A percentile compares a stretch with the other conserved stretches of the same genome.
Evolutionary conservation across 2,329 filamentous ascomycete species (phyloP).

Genomic region (Monosporascus sp.): DNA sequence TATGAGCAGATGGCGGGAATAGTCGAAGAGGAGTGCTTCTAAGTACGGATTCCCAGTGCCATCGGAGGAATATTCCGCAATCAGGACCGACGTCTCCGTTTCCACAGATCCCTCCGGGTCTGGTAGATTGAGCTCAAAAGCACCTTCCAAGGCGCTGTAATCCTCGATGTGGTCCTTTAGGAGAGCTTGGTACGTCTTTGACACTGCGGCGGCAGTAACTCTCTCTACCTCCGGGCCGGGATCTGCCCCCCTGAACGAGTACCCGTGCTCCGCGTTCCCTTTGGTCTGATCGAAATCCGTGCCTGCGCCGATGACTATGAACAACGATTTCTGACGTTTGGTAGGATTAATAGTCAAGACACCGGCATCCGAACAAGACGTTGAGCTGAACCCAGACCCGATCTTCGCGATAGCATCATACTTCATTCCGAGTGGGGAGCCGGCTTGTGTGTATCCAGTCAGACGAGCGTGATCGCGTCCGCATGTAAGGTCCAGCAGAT

Average conservation of each 20-base stretch:
- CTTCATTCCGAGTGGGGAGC: constrained; percentile 37
- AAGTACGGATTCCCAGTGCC: constrained; percentile 44
- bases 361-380: constrained; percentile 14
- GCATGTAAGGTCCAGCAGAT: constrained; percentile 27
- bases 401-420: constrained; percentile 34
- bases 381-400: constrained; percentile 8
- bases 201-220: constrained; percentile 26
- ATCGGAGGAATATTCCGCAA: constrained; percentile 26
- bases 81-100: constrained; percentile 30
- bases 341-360: constrained; percentile 24
- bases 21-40: constrained; percentile 48
- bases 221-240: constrained; percentile 34
- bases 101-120: constrained; percentile 35
- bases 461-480: constrained; percentile 25
- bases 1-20: constrained; percentile 49
- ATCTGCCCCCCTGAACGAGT: constrained; percentile 44
- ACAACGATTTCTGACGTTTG: constrained; percentile 18
- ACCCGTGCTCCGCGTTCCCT: constrained; percentile 37
- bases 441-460: constrained; percentile 32
- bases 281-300: constrained; percentile 47
- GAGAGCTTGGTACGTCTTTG: constrained; percentile 27
- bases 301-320: constrained; percentile 37
- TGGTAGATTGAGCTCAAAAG: constrained; percentile 39
- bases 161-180: constrained; percentile 33
- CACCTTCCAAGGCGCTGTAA: constrained; percentile 31